A percentile compares a stretch with the other conserved stretches of the same genome.
These are phyloP conservation scores for Talaromyces sp. DNA, from an alignment of 2,329 filamentous ascomycete genomes.

Conservation along the genomic window DNA sequence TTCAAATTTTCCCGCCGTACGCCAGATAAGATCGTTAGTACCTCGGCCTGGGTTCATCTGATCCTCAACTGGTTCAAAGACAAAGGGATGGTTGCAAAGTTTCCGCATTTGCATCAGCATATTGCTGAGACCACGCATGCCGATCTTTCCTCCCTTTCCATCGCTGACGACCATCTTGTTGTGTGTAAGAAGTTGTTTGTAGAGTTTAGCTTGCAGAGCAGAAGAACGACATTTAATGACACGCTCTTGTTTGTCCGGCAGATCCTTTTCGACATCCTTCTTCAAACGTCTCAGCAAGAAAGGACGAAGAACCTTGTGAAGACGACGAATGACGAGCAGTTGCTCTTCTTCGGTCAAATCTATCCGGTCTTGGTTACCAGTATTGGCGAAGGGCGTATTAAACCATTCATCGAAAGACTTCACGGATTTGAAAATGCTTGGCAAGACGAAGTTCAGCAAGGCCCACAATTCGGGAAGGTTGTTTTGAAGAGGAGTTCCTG, in stretches of 20 bases:
- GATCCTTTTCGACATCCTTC: slow-evolving; percentile 98
- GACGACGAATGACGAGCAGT: slow-evolving; percentile 92
- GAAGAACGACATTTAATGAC: slow-evolving; percentile 99
- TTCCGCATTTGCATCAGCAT: slow-evolving; percentile 99
- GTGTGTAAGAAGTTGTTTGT: slow-evolving; percentile 96
- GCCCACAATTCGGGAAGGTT: slow-evolving; percentile 96
- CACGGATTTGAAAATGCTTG: slow-evolving; percentile 98
- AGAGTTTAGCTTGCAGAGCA: slow-evolving; percentile 83
- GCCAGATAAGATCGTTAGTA: slow-evolving; percentile 92
- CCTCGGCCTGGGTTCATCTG: slow-evolving; percentile 89
- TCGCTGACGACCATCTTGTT: slow-evolving; percentile 94
- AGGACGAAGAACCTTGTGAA: slow-evolving; percentile 94
- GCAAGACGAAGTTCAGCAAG: slow-evolving; percentile 95
- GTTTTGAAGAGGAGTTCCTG: slow-evolving; percentile 95
- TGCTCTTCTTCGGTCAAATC: slow-evolving; percentile 99
- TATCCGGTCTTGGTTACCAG: slow-evolving; percentile 97
- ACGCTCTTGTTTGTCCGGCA: slow-evolving; percentile 98
- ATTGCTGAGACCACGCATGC: slow-evolving; percentile 91
- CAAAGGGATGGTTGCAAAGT: slow-evolving; percentile 97
- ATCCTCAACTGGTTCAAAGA: slow-evolving; percentile 96
- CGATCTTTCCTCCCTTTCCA: slow-evolving; percentile 90
- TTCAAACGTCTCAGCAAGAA: slow-evolving; percentile 98
- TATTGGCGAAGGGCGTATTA: slow-evolving; percentile 98
- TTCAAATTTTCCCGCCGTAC: slow-evolving; percentile 95
- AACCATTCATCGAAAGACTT: slow-evolving; percentile 99